A percentile compares a stretch with the other conserved stretches of the same genome.
Conservation (phyloP, 192 early-diverging fungal genomes). For the Allomyces javanicus region DNA sequence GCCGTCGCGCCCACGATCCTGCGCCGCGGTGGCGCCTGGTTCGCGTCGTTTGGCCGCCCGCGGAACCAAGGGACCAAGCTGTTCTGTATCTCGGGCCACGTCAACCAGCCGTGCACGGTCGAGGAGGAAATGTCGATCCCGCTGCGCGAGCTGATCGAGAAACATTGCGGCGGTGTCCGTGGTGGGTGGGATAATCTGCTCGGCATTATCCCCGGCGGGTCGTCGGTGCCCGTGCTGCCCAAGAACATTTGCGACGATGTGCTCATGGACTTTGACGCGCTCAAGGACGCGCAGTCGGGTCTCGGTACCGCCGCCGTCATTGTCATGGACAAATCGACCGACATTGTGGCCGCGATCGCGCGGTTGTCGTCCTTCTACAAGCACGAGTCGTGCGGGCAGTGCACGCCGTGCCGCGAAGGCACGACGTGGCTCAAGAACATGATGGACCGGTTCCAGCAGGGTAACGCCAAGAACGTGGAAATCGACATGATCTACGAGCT, state of each 20-base stretch:
- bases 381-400: slow-evolving; percentile 97
- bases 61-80: slow-evolving; percentile 91
- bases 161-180: slow-evolving; percentile 87
- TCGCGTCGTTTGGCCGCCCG: slow-evolving; percentile 78
- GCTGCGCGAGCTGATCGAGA: slow-evolving; percentile 74
- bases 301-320: slow-evolving; percentile 93
- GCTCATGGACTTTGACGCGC: slow-evolving; percentile 96
- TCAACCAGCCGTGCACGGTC: slow-evolving; percentile 92
- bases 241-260: slow-evolving; percentile 72
- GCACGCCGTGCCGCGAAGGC: slow-evolving; percentile 96
- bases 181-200: slow-evolving; percentile 98
- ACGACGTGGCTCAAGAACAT: slow-evolving; percentile 85
- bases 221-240: slow-evolving; percentile 76
- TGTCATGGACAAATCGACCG: slow-evolving; percentile 96
- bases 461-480: slow-evolving; percentile 58
- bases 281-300: slow-evolving; percentile 80
- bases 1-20: slow-evolving; percentile 91
- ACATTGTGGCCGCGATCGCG: slow-evolving; percentile 82
- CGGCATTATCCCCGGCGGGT: slow-evolving; percentile 92
- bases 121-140: slow-evolving; percentile 99
- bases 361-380: slow-evolving; percentile 84
- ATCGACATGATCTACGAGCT: slow-evolving; percentile 95
- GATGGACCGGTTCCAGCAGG: slow-evolving; percentile 87
- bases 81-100: slow-evolving; percentile 93
- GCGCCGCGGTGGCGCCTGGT: slow-evolving; percentile 79